Conservation (phyloP, 768 basidiomycete genomes). For the Tulasnella sp. region DNA sequence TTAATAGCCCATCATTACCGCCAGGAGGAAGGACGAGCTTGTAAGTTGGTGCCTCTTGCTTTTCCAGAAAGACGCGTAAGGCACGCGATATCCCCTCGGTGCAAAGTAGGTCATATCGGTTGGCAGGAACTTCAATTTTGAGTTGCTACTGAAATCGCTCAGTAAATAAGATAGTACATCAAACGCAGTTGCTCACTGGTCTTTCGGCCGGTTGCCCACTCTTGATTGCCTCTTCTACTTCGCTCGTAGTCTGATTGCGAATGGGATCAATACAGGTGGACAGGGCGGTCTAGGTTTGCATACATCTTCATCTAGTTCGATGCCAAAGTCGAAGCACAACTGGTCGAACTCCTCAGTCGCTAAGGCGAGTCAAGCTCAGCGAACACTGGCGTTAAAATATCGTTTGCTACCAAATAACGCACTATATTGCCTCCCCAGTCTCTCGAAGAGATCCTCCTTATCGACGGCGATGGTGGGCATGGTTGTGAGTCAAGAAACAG, state of each 20-base stretch:
- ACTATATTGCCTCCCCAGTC: slow-evolving; percentile 78
- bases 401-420: slow-evolving; percentile 21
- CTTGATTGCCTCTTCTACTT: slow-evolving; percentile 68
- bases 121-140: slow-evolving; percentile 98
- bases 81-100: slow-evolving; percentile 90
- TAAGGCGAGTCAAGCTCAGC: slow-evolving; percentile 29
- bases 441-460: slow-evolving; percentile 85
- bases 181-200: slow-evolving; percentile 40
- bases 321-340: slow-evolving; percentile 92
- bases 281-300: slow-evolving; percentile 24
- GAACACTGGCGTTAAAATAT: slow-evolving; percentile 15
- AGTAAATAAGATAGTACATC: not conserved
- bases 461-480: slow-evolving; percentile 97
- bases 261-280: not conserved
- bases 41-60: slow-evolving; percentile 55
- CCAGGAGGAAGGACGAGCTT: slow-evolving; percentile 58
- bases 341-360: slow-evolving; percentile 91
- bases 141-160: slow-evolving; percentile 52
- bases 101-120: slow-evolving; percentile 96
- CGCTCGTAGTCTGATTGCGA: slow-evolving; percentile 62
- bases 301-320: slow-evolving; percentile 97
- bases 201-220: slow-evolving; percentile 77
- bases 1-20: slow-evolving; percentile 52
- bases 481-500: slow-evolving; percentile 4
- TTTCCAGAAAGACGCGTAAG: slow-evolving; percentile 68